A percentile compares a stretch with the other conserved stretches of the same genome.
Conservation (phyloP, 1,139 yeast species). For the Taphrina pruni region DNA sequence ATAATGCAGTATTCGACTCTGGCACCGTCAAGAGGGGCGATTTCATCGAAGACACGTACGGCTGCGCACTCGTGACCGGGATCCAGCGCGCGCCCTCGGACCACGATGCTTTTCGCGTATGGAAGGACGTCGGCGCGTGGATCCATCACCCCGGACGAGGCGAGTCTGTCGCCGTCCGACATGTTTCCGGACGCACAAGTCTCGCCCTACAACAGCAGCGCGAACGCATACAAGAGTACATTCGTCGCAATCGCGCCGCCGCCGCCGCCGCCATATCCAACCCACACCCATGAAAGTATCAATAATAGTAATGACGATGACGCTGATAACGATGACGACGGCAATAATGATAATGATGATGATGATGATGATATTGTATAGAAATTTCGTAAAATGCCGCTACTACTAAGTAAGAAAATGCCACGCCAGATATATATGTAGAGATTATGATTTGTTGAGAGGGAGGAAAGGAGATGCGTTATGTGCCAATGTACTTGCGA, state of each 20-base stretch:
- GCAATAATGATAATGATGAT: no score
- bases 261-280: no score
- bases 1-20: conserved; percentile 5
- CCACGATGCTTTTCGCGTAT: conserved; percentile 11
- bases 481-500: conserved; percentile 15
- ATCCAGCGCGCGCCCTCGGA: background rate
- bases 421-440: background rate
- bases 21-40: conserved; percentile 14
- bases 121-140: conserved; percentile 20
- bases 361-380: background rate
- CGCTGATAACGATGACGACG: no score
- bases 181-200: conserved; percentile 23
- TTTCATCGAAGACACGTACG: conserved; percentile 35
- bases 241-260: background rate
- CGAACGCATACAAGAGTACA: conserved; percentile 18
- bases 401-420: background rate
- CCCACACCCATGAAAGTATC: no score
- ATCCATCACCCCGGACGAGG: conserved; percentile 21
- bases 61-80: conserved; percentile 2
- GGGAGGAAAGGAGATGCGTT: no score
- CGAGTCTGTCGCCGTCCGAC: conserved; percentile 14
- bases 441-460: background rate
- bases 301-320: no score
- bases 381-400: background rate
- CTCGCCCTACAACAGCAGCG: conserved; percentile 14